Percentiles rank a stretch among this genome's conserved stretches.
Evolutionary conservation across 768 basidiomycete species (phyloP).

Genomic region (Leccinum barrowsii): DNA sequence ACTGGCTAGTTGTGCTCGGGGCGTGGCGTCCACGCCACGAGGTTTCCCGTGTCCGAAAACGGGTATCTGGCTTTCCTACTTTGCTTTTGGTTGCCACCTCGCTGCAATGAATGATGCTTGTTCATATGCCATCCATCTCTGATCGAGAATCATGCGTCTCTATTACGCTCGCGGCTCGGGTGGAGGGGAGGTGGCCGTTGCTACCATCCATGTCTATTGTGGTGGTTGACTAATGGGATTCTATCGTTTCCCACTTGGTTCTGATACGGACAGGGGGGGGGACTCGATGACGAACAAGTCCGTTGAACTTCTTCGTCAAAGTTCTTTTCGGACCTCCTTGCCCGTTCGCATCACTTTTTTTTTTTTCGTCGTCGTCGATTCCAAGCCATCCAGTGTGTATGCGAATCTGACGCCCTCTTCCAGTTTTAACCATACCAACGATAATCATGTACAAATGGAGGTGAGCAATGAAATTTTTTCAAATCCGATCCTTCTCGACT

Average conservation of each 20-base stretch:
- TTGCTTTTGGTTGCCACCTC: constrained; percentile 11
- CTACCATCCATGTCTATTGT: constrained; percentile 14
- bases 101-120: constrained; percentile 6
- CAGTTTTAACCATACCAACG: constrained; percentile 72
- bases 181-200: constrained; percentile 18
- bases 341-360: neutral
- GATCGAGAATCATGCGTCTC: constrained; percentile 17
- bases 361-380: neutral
- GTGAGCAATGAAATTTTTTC: constrained; percentile 35
- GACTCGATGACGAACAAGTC: neutral
- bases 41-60: constrained; percentile 11
- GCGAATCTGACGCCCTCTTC: constrained; percentile 14
- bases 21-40: constrained; percentile 17
- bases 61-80: constrained; percentile 2
- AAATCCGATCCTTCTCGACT: constrained; percentile 12
- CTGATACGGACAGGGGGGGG: neutral
- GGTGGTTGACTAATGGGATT: constrained; percentile 7
- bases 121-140: constrained; percentile 16
- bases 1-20: neutral
- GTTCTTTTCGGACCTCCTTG: neutral
- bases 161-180: constrained; percentile 8
- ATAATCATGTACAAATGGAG: constrained; percentile 73
- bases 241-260: neutral
- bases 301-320: neutral
- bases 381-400: neutral